These are phyloP conservation scores for Podosphaera xanthii DNA, from an alignment of 2,329 filamentous ascomycete species.

Conservation along the genomic window DNA sequence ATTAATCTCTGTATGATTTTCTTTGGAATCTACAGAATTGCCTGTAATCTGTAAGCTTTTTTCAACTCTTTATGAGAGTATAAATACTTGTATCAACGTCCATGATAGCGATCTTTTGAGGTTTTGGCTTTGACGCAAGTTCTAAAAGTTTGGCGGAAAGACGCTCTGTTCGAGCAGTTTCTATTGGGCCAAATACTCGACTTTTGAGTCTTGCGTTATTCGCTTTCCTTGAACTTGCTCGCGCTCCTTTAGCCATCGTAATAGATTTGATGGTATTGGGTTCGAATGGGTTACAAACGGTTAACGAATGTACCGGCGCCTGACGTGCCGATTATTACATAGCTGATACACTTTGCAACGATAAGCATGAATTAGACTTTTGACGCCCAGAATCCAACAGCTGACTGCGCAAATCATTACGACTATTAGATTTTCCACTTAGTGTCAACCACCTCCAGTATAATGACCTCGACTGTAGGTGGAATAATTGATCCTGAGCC, in stretches of 20 bases:
- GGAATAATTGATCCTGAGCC: conserved; percentile 13
- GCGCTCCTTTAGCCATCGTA: conserved; percentile 65
- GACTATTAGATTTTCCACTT: too few species aligned
- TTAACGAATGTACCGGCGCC: neutral
- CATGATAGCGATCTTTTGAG: conserved; percentile 15
- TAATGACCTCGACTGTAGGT: conserved; percentile 17
- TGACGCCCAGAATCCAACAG: too few species aligned
- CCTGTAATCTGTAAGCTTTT: conserved; percentile 3
- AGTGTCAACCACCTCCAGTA: neutral
- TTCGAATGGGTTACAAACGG: neutral
- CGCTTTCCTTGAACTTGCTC: conserved; percentile 57
- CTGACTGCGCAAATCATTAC: too few species aligned
- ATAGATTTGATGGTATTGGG: neutral
- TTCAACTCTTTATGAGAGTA: neutral
- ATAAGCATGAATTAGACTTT: too few species aligned
- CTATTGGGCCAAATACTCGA: conserved; percentile 65
- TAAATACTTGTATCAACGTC: conserved; percentile 13
- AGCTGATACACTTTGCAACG: too few species aligned
- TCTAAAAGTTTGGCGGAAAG: conserved; percentile 71
- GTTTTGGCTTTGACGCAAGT: conserved; percentile 53
- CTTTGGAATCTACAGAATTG: conserved; percentile 1
- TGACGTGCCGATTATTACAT: neutral
- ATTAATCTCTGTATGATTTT: conserved; percentile 5
- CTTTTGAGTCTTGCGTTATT: conserved; percentile 66
- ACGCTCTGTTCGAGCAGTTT: conserved; percentile 56